A percentile compares a stretch with the other conserved stretches of the same genome.
These are phyloP conservation scores for Auriscalpium microsporum DNA, from an alignment of 768 basidiomycete species.

Conservation along the genomic window DNA sequence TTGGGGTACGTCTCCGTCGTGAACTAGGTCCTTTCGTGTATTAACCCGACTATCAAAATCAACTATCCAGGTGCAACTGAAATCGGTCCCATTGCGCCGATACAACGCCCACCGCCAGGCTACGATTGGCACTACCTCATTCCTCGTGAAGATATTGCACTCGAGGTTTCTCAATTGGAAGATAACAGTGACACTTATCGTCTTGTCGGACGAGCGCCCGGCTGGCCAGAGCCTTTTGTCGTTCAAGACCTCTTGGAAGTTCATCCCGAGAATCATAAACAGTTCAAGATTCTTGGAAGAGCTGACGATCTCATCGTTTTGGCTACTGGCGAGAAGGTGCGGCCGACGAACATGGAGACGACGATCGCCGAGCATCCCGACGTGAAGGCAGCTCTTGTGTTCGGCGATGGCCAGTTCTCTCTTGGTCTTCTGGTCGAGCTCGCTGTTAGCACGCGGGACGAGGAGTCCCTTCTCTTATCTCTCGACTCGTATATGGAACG, in stretches of 20 bases:
- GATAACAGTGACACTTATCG: conserved; percentile 21
- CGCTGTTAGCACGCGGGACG: background rate
- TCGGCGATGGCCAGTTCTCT: conserved; percentile 28
- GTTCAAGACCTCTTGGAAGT: conserved; percentile 31
- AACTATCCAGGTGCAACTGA: conserved; percentile 21
- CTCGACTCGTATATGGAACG: conserved; percentile 26
- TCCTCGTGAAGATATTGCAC: conserved; percentile 26
- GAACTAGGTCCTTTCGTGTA: background rate
- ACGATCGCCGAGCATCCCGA: conserved; percentile 28
- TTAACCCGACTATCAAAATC: background rate
- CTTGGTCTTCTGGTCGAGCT: conserved; percentile 33
- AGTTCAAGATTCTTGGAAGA: conserved; percentile 30
- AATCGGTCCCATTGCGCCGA: conserved; percentile 30
- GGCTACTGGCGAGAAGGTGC: conserved; percentile 35
- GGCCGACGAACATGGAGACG: conserved; percentile 26
- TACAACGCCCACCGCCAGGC: conserved; percentile 21
- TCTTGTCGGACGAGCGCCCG: conserved; percentile 25
- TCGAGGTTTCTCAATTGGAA: conserved; percentile 22
- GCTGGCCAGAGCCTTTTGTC: conserved; percentile 26
- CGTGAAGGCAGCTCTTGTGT: conserved; percentile 30
- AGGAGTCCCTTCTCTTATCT: conserved; percentile 14
- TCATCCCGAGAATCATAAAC: conserved; percentile 24
- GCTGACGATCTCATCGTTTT: conserved; percentile 36
- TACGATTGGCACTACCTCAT: conserved; percentile 33
- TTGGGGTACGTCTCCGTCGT: conserved; percentile 25